Percentiles rank a stretch among this genome's conserved stretches.
Evolutionary conservation across 306 rosid species (phyloP).

Genomic region (Castanospermum australe): DNA sequence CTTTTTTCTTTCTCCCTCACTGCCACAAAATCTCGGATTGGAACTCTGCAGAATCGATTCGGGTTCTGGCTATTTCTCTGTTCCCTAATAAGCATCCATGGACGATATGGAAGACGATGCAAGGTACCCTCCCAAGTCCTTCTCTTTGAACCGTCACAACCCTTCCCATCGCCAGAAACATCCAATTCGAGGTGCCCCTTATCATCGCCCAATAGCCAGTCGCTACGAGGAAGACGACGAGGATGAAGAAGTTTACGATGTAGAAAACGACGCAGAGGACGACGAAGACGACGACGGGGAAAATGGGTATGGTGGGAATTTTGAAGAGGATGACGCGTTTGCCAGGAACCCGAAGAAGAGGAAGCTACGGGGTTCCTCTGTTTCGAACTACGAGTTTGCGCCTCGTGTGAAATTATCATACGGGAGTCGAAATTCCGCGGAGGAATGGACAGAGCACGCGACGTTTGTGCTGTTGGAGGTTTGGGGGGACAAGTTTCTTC

Average conservation of each 20-base stretch:
- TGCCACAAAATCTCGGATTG: background rate
- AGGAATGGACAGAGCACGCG: constrained; percentile 66
- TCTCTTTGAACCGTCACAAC: constrained; percentile 33
- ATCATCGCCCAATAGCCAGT: constrained; percentile 28
- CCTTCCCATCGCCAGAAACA: constrained; percentile 45
- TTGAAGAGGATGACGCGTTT: constrained; percentile 37
- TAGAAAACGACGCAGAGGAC: background rate
- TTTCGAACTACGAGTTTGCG: constrained; percentile 49
- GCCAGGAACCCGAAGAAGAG: constrained; percentile 56
- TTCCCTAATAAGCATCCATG: constrained; percentile 19
- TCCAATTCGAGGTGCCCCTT: constrained; percentile 39
- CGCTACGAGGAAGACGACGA: constrained; percentile 44
- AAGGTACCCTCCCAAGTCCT: constrained; percentile 52
- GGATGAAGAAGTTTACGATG: constrained; percentile 26
- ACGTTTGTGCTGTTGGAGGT: constrained; percentile 67
- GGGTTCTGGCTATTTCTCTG: background rate
- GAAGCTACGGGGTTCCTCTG: constrained; percentile 41
- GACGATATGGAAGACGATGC: constrained; percentile 61
- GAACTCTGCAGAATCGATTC: background rate
- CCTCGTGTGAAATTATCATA: constrained; percentile 37
- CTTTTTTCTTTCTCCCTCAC: no score
- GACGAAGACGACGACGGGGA: constrained; percentile 2
- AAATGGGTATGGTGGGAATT: constrained; percentile 28
- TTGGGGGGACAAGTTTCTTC: constrained; percentile 80
- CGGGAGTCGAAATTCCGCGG: constrained; percentile 9